Percentiles rank a stretch among this genome's conserved stretches.
phyloP scores from a whole-genome alignment of 352 stramenopile genomes.

The Globisporangium emineosum region DNA sequence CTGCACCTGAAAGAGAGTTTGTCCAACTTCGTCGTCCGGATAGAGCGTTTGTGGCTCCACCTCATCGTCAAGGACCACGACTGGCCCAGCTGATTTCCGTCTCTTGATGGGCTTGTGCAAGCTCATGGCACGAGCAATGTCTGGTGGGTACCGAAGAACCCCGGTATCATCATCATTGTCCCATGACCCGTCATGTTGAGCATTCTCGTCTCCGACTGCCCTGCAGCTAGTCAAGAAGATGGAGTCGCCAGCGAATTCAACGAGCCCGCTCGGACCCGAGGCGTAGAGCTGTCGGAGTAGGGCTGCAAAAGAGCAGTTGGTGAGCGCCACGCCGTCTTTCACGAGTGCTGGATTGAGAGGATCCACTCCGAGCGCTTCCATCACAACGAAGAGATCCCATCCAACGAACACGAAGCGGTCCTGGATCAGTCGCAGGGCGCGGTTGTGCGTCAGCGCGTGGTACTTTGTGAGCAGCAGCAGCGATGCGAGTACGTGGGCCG shows the following conservation, averaged over 20 bases:
- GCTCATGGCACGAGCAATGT: constrained; percentile 17
- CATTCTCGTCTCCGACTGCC: not conserved
- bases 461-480: constrained; percentile 1
- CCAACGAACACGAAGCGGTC: constrained; percentile 31
- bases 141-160: constrained; percentile 8
- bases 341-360: constrained; percentile 9
- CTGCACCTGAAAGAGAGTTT: not conserved
- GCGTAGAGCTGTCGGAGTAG: not conserved
- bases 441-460: constrained; percentile 21
- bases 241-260: not conserved
- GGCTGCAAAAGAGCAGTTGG: not conserved
- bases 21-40: not conserved
- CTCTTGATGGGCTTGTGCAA: constrained; percentile 5
- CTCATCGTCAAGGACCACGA: constrained; percentile 9
- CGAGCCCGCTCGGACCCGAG: not conserved
- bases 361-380: constrained; percentile 36
- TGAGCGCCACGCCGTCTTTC: constrained; percentile 1
- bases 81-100: not conserved
- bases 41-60: not conserved
- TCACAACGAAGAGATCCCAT: constrained; percentile 32
- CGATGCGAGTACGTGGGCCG: not conserved
- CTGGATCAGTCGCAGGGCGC: constrained; percentile 29
- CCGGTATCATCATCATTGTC: not conserved
- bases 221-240: not conserved
- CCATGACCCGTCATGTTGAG: not conserved